phyloP scores from a whole-genome alignment of 352 stramenopile genomes.

The Globisporangium cederbergense region DNA sequence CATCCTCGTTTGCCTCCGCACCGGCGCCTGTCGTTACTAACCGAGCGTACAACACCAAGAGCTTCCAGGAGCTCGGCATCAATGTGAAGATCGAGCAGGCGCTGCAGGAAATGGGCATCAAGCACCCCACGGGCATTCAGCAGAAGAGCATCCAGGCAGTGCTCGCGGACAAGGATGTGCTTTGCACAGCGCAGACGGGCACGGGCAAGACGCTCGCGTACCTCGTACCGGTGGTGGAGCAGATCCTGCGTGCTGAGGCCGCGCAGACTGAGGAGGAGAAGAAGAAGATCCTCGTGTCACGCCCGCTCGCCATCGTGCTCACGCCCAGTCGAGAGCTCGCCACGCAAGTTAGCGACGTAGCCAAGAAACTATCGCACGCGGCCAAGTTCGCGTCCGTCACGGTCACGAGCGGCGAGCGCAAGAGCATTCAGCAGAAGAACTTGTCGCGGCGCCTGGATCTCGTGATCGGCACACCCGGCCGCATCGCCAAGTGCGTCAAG shows the following conservation, averaged over 20 bases:
- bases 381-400: conserved; percentile 66
- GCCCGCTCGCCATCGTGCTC: conserved; percentile 52
- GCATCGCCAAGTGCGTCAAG: conserved; percentile 68
- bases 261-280: conserved; percentile 17
- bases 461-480: conserved; percentile 72
- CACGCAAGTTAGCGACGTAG: conserved; percentile 61
- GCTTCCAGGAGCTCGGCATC: conserved; percentile 43
- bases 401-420: conserved; percentile 65
- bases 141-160: conserved; percentile 47
- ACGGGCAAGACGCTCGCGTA: conserved; percentile 72
- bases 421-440: conserved; percentile 61
- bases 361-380: conserved; percentile 59
- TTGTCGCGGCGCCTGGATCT: conserved; percentile 50
- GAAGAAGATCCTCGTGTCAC: conserved; percentile 23
- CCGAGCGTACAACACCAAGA: conserved; percentile 9
- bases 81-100: conserved; percentile 34
- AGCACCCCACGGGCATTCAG: conserved; percentile 49
- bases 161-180: conserved; percentile 30
- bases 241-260: conserved; percentile 41
- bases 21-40: not conserved
- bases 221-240: conserved; percentile 50
- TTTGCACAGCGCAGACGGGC: conserved; percentile 64
- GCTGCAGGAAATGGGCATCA: conserved; percentile 48
- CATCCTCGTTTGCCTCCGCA: not conserved
- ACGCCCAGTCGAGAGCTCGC: conserved; percentile 69